These are phyloP conservation scores for barrel medic (Medicago truncatula) DNA, from an alignment of 306 rosid genomes.

Conservation along the genomic window DNA sequence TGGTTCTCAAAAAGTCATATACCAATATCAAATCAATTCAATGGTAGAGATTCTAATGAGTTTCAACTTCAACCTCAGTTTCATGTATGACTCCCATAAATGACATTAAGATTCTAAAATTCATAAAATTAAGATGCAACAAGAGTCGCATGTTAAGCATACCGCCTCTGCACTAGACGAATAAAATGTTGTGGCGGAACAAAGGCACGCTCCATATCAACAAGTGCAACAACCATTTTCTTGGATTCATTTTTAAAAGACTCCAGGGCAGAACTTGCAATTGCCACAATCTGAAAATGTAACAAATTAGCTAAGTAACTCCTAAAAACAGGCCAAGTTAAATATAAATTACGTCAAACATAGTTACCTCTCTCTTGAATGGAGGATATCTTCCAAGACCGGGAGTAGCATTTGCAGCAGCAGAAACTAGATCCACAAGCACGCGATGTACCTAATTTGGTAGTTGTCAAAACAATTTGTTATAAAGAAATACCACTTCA, in stretches of 20 bases:
- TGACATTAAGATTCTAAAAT: slow-evolving; percentile 27
- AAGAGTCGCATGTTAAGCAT: slow-evolving; percentile 39
- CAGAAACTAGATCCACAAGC: slow-evolving; percentile 85
- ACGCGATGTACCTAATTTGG: slow-evolving; percentile 84
- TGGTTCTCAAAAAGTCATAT: slow-evolving; percentile 31
- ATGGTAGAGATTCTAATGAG: slow-evolving; percentile 31
- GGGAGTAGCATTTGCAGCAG: slow-evolving; percentile 93
- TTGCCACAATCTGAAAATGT: slow-evolving; percentile 77
- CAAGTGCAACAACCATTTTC: slow-evolving; percentile 94
- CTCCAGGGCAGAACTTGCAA: slow-evolving; percentile 90
- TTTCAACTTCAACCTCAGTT: slow-evolving; percentile 36
- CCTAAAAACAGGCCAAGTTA: slow-evolving; percentile 11
- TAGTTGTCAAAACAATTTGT: slow-evolving; percentile 24
- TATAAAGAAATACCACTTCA: neutral
- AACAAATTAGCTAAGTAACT: slow-evolving; percentile 31
- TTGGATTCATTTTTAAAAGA: slow-evolving; percentile 84
- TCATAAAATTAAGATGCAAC: slow-evolving; percentile 31
- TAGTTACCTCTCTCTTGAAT: slow-evolving; percentile 91
- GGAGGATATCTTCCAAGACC: slow-evolving; percentile 99
- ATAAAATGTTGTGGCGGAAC: slow-evolving; percentile 99
- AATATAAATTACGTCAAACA: slow-evolving; percentile 12
- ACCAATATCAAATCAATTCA: slow-evolving; percentile 30
- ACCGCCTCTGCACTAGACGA: slow-evolving; percentile 98
- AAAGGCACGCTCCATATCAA: slow-evolving; percentile 99
- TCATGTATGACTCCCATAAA: slow-evolving; percentile 17